Evolutionary conservation across 805 yeast species (phyloP).

Genomic region (Schizosaccharomyces octosporus): DNA sequence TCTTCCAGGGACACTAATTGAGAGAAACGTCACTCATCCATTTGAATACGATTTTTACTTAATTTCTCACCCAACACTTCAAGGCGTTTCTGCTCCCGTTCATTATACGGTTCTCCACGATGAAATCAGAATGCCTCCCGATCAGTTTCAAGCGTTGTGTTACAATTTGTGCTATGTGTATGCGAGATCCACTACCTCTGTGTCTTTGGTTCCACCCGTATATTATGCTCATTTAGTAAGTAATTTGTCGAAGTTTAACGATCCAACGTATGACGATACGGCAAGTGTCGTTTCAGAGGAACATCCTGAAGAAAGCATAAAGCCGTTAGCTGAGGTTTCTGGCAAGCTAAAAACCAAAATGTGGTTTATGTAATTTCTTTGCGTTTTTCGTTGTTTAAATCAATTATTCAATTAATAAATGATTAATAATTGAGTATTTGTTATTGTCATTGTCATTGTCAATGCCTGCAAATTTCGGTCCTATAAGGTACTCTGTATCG

Average conservation of each 20-base stretch:
- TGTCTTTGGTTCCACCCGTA: constrained; percentile 16
- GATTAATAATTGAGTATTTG: too few relatives aligned
- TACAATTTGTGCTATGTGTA: constrained; percentile 13
- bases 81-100: constrained; percentile 16
- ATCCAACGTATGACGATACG: constrained; percentile 1
- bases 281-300: not conserved
- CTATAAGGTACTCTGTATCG: too few relatives aligned
- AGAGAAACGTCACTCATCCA: constrained; percentile 14
- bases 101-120: constrained; percentile 15
- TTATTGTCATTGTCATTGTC: too few relatives aligned
- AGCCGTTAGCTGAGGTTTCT: not conserved
- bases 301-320: not conserved
- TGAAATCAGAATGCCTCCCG: constrained; percentile 12
- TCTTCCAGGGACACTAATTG: constrained; percentile 14
- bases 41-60: constrained; percentile 13
- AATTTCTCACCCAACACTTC: constrained; percentile 15
- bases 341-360: not conserved
- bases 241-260: constrained; percentile 15
- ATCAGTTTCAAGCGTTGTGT: constrained; percentile 12
- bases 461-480: too few relatives aligned
- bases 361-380: constrained; percentile 1
- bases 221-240: constrained; percentile 14
- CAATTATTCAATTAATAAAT: too few relatives aligned
- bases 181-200: constrained; percentile 15
- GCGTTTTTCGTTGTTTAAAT: not conserved